Base-by-base conservation (phyloP, 768 basidiomycete species). In the Kwoniella sp. region DNA sequence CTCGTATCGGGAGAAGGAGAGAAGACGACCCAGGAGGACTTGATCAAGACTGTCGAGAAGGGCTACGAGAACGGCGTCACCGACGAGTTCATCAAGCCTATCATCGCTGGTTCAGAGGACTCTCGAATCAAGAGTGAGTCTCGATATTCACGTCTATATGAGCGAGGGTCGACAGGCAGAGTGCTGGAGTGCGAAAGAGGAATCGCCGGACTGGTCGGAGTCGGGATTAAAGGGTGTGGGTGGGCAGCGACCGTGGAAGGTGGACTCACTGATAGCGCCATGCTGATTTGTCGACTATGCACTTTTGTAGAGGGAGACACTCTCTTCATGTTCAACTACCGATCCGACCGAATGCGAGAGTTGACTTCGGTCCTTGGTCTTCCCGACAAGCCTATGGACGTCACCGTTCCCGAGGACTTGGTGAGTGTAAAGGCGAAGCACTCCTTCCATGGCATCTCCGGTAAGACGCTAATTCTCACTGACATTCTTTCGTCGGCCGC, bases 261-360 rank as follows among this genome's bases (percentile, higher is more conserved):
- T 20, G 11, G 38, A 20, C n/a, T n/a, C n/a, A n/a, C n/a, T 37
- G 7, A 13, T 7, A 37, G 34, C 34, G 13, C 34, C 7, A 13
- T 37, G 13, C 34, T 37, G 34, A 37, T 37, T 13, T 48, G 7
- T 8, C 47, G 20, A 20, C 20, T 20, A n/a, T n/a, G 23, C 7
- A 7, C 20, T 23, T 37, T 8, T 69, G 28, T 31, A 92, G 92
- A 92, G 63, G 85, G 83, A 48, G 93, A 96, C 81, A 94, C 93
- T 0, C 77, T 97, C 3, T 96, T 95, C 86, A 88, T 91, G 83
- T 97, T 95, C 88, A 97, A 97, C 84, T 96, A 97, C 82, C 89
- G 94, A 66, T 94, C 93, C 0, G 93, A 97, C 80, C 89, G 94
- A 58, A 92, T 97, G 90, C 87, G 93, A 53, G 93, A 97, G 82